phyloP scores from a whole-genome alignment of 352 stramenopile species.

The Pythium diclinum region DNA sequence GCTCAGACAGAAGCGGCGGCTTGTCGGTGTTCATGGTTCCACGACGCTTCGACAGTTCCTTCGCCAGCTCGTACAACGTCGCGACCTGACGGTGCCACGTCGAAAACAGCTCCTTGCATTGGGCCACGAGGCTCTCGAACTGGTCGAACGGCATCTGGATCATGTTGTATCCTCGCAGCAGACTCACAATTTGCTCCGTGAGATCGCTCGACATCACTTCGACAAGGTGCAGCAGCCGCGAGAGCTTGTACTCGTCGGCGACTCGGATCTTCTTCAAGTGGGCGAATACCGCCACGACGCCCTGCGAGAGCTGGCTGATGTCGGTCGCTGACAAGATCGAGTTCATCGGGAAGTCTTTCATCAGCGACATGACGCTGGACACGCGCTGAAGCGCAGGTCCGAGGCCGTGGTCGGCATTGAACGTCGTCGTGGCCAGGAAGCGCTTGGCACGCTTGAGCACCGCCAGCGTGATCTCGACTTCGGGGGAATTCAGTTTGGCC shows the following conservation, averaged over 20 bases:
- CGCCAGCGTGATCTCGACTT: conserved; percentile 90
- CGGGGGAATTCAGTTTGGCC: conserved; percentile 81
- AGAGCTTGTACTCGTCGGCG: conserved; percentile 86
- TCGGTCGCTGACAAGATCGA: conserved; percentile 88
- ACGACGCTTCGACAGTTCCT: conserved; percentile 84
- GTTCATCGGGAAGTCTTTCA: conserved; percentile 93
- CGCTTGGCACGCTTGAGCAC: conserved; percentile 91
- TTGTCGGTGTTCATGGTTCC: conserved; percentile 83
- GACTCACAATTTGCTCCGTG: conserved; percentile 73
- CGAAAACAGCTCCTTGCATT: conserved; percentile 82
- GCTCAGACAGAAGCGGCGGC: conserved; percentile 68
- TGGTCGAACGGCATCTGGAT: conserved; percentile 83
- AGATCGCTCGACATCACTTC: conserved; percentile 88
- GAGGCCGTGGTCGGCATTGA: conserved; percentile 88
- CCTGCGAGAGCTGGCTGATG: conserved; percentile 80
- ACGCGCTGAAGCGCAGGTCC: conserved; percentile 83
- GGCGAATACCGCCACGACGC: conserved; percentile 77
- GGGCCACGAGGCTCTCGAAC: conserved; percentile 71
- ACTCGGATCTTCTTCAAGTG: conserved; percentile 91
- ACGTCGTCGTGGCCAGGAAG: conserved; percentile 89
- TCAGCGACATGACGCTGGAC: conserved; percentile 88
- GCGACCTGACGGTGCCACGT: conserved; percentile 85
- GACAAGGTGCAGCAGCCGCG: conserved; percentile 71
- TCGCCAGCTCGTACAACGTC: conserved; percentile 82
- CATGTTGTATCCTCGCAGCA: conserved; percentile 80